A percentile compares a stretch with the other conserved stretches of the same genome.
Evolutionary conservation across 805 yeast genomes (phyloP).

Genomic region (Starmera caribaea): DNA sequence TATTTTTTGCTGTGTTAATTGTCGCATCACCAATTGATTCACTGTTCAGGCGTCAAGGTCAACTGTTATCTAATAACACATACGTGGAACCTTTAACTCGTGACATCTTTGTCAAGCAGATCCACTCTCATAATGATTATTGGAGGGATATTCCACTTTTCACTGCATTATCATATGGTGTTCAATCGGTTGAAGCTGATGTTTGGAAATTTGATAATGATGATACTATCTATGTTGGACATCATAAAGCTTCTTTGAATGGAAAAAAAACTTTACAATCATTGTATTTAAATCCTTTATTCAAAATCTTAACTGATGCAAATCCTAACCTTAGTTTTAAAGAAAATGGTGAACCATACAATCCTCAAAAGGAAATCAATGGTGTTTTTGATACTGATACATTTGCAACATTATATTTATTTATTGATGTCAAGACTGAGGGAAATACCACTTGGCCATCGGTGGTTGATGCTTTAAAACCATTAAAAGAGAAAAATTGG

Average conservation of each 20-base stretch:
- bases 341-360: neutral
- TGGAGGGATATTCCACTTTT: constrained; percentile 53
- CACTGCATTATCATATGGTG: constrained; percentile 46
- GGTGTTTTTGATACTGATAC: constrained; percentile 38
- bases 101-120: constrained; percentile 21
- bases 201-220: constrained; percentile 36
- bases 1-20: too few relatives aligned
- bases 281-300: constrained; percentile 49
- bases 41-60: too few relatives aligned
- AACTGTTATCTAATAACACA: too few relatives aligned
- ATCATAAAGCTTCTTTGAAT: constrained; percentile 41
- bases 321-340: constrained; percentile 25
- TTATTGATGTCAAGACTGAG: constrained; percentile 58
- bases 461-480: constrained; percentile 38
- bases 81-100: constrained; percentile 6
- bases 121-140: constrained; percentile 70
- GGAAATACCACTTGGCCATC: constrained; percentile 35
- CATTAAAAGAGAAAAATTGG: constrained; percentile 40
- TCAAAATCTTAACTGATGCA: constrained; percentile 35
- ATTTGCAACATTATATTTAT: constrained; percentile 45
- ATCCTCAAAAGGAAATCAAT: constrained; percentile 13
- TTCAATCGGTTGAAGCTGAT: constrained; percentile 57
- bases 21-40: too few relatives aligned
- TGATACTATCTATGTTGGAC: constrained; percentile 52
- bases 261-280: constrained; percentile 34